Conservation (phyloP, 768 basidiomycete species). For the Coprinopsis strossmayeri region DNA sequence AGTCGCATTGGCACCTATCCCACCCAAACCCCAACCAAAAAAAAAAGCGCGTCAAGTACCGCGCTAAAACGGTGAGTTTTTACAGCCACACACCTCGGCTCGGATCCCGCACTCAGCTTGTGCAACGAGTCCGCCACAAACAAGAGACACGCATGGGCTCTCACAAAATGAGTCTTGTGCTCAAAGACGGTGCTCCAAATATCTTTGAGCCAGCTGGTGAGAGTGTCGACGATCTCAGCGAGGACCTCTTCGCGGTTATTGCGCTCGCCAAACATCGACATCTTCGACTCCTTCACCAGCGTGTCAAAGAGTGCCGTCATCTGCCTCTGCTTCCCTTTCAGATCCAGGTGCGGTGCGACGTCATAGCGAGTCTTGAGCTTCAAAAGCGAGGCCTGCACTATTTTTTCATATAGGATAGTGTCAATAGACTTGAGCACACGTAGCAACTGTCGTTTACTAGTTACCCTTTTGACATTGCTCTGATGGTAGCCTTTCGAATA, state of each 20-base stretch:
- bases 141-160: constrained; percentile 52
- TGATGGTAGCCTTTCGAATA: constrained; percentile 38
- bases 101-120: constrained; percentile 30
- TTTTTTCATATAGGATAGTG: background rate
- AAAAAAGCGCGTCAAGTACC: constrained; percentile 5
- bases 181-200: constrained; percentile 62
- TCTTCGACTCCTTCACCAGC: constrained; percentile 46
- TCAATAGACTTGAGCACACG: background rate
- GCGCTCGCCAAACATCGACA: constrained; percentile 44
- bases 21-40: background rate
- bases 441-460: constrained; percentile 1
- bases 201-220: constrained; percentile 54
- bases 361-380: constrained; percentile 29
- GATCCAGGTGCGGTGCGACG: constrained; percentile 42
- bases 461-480: constrained; percentile 31
- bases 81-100: constrained; percentile 39
- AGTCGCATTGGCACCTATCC: constrained; percentile 49
- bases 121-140: constrained; percentile 41
- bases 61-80: too few relatives aligned
- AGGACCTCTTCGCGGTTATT: constrained; percentile 51
- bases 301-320: constrained; percentile 46
- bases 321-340: constrained; percentile 49
- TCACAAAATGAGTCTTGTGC: constrained; percentile 40
- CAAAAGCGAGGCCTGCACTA: constrained; percentile 32
- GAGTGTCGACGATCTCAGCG: constrained; percentile 46